Conservation (phyloP, 2,329 filamentous ascomycete species). For the Aspergillus uvarum region DNA sequence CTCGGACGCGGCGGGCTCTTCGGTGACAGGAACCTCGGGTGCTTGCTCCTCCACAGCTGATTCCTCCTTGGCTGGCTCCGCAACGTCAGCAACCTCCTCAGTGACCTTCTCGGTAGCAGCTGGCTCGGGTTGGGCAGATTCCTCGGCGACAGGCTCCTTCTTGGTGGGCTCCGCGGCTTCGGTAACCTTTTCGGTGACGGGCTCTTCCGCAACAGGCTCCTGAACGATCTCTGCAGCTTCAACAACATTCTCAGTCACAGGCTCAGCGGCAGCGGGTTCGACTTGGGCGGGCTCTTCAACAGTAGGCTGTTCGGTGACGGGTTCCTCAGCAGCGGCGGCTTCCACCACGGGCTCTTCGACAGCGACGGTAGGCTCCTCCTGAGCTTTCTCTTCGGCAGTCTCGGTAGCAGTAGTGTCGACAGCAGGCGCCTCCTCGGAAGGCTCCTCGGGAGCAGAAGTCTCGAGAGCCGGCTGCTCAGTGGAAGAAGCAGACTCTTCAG, state of each 20-base stretch:
- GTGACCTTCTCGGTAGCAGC: neutral
- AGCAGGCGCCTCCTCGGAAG: neutral
- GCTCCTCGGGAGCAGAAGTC: neutral
- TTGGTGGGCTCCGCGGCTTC: constrained; percentile 9
- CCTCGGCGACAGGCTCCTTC: constrained; percentile 6
- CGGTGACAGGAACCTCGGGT: neutral
- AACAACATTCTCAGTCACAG: neutral
- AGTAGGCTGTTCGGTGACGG: neutral
- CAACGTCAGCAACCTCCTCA: neutral
- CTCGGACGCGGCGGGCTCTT: neutral
- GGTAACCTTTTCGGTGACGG: neutral
- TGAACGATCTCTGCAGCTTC: neutral
- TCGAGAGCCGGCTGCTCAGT: neutral
- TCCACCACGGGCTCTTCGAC: neutral
- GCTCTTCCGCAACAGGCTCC: constrained; percentile 1
- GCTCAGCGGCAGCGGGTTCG: neutral
- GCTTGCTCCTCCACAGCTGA: neutral
- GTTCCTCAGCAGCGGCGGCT: constrained; percentile 12
- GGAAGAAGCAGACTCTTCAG: neutral
- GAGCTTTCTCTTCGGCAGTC: constrained; percentile 13
- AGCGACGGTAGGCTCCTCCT: constrained; percentile 5
- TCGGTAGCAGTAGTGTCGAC: constrained; percentile 9
- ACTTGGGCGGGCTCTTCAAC: constrained; percentile 5
- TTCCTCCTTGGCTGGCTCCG: constrained; percentile 7
- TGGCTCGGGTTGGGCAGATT: neutral